phyloP scores from a whole-genome alignment of 2,329 filamentous ascomycete species.

The Fusarium pilosicola region DNA sequence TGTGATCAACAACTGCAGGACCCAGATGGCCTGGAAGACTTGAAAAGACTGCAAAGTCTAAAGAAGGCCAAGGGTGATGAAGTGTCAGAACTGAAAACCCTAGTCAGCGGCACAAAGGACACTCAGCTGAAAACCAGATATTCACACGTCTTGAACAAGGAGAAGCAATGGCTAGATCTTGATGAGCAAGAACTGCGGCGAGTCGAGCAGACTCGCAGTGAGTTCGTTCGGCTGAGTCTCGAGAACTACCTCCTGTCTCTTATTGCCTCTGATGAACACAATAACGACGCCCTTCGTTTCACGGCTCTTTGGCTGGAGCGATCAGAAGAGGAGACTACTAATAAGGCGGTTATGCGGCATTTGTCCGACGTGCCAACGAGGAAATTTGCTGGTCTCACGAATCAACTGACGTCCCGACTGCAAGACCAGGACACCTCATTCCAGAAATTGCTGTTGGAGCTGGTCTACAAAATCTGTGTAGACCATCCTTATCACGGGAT shows the following conservation, averaged over 20 bases:
- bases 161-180: conserved; percentile 89
- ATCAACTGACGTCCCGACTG: conserved; percentile 93
- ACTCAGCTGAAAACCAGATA: conserved; percentile 66
- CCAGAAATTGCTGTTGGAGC: conserved; percentile 75
- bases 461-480: conserved; percentile 85
- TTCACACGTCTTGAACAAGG: conserved; percentile 71
- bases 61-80: conserved; percentile 85
- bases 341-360: conserved; percentile 77
- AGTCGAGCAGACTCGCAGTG: conserved; percentile 77
- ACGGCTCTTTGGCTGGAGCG: conserved; percentile 94
- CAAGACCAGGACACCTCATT: conserved; percentile 77
- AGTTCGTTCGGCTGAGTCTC: conserved; percentile 87
- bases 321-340: conserved; percentile 78
- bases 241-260: conserved; percentile 93
- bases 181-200: conserved; percentile 88
- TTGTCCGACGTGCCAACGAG: conserved; percentile 82
- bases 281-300: conserved; percentile 90
- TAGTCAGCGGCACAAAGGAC: conserved; percentile 61
- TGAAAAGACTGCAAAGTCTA: conserved; percentile 81
- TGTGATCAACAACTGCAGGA: conserved; percentile 95
- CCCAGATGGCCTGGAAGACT: conserved; percentile 83
- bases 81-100: conserved; percentile 75
- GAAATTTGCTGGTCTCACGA: conserved; percentile 94
- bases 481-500: conserved; percentile 98
- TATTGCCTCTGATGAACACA: conserved; percentile 84